Evolutionary conservation across 2,329 filamentous ascomycete genomes (phyloP).

Genomic region (Nothophoma quercina): DNA sequence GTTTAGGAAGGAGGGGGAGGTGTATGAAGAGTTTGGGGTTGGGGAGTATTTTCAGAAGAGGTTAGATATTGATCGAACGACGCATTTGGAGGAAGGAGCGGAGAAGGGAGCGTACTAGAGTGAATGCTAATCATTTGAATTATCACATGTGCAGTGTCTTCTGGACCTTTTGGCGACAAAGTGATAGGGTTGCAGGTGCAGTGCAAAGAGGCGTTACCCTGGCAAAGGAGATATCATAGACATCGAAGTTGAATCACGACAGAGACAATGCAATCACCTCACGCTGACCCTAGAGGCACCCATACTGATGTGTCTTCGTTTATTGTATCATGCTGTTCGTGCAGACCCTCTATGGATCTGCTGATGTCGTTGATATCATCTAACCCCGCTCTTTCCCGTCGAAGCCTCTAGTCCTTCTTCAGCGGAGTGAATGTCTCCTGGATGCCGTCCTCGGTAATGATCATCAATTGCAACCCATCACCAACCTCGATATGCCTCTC

Average conservation of each 20-base stretch:
- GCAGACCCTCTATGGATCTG: slow-evolving; percentile 24
- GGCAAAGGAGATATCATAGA: no score
- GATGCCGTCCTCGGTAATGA: slow-evolving; percentile 87
- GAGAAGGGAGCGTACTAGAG: not conserved
- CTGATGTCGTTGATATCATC: slow-evolving; percentile 50
- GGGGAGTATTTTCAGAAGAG: slow-evolving; percentile 46
- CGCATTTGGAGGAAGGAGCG: slow-evolving; percentile 32
- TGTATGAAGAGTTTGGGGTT: slow-evolving; percentile 41
- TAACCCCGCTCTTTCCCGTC: slow-evolving; percentile 36
- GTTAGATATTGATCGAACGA: slow-evolving; percentile 42
- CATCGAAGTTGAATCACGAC: no score
- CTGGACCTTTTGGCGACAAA: no score
- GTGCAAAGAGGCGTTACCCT: no score
- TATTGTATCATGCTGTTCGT: slow-evolving; percentile 28
- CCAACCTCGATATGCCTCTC: slow-evolving; percentile 99
- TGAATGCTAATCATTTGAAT: no score
- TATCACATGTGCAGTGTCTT: no score
- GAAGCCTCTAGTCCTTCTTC: slow-evolving; percentile 64
- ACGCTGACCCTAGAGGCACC: no score
- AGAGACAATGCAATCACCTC: no score
- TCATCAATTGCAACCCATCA: slow-evolving; percentile 93
- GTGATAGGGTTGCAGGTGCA: no score
- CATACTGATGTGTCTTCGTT: no score
- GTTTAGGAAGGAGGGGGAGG: slow-evolving; percentile 34
- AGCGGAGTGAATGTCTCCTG: slow-evolving; percentile 83